Conservation (phyloP, 257 asterid species). For the Nicotiana tabacum region DNA sequence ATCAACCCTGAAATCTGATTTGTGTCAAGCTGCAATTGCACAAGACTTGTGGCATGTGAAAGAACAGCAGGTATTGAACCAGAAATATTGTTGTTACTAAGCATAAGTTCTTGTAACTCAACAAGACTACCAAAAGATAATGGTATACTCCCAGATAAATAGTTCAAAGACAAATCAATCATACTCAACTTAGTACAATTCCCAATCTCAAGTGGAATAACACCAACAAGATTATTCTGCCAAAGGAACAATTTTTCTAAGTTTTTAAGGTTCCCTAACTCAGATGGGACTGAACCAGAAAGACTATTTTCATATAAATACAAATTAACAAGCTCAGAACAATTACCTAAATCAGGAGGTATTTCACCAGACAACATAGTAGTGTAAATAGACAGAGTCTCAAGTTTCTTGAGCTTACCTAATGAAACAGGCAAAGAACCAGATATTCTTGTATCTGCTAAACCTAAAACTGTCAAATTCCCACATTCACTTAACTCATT, state of each 20-base stretch:
- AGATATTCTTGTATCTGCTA: conserved; percentile 34
- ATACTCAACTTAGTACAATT: conserved; percentile 29
- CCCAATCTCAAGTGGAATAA: conserved; percentile 39
- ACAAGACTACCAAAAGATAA: conserved; percentile 33
- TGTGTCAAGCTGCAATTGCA: conserved; percentile 37
- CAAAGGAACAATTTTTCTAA: conserved; percentile 35
- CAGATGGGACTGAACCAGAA: conserved; percentile 41
- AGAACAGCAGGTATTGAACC: conserved; percentile 38
- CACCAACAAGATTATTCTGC: conserved; percentile 40
- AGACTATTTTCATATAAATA: conserved; percentile 41
- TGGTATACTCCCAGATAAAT: conserved; percentile 40
- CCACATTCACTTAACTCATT: conserved; percentile 33
- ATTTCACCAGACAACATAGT: conserved; percentile 44
- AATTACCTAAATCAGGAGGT: conserved; percentile 37
- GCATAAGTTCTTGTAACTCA: conserved; percentile 43
- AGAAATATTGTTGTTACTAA: conserved; percentile 37
- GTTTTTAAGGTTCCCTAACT: conserved; percentile 31
- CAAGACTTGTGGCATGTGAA: conserved; percentile 28
- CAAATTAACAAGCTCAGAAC: conserved; percentile 43
- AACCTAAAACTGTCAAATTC: conserved; percentile 39
- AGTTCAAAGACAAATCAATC: conserved; percentile 41
- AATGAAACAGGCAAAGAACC: conserved; percentile 37
- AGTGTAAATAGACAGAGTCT: conserved; percentile 37
- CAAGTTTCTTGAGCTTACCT: conserved; percentile 36
- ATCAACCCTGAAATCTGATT: conserved; percentile 45